Evolutionary conservation across 768 basidiomycete genomes (phyloP).

Genomic region (Tylopilus plumbeoviolaceoides): DNA sequence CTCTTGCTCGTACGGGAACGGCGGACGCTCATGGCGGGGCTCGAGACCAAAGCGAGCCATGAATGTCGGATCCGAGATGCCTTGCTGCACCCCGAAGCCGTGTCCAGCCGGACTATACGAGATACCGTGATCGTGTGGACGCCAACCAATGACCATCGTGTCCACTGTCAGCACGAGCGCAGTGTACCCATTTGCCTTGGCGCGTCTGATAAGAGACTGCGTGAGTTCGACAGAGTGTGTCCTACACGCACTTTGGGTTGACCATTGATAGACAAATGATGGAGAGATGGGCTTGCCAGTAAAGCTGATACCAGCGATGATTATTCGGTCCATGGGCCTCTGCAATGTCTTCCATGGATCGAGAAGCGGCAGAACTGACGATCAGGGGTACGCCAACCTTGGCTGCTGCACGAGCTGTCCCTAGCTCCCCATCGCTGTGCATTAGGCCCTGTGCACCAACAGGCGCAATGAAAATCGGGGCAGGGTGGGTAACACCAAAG

Average conservation of each 20-base stretch:
- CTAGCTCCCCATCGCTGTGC: conserved; percentile 37
- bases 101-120: conserved; percentile 34
- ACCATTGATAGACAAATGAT: background rate
- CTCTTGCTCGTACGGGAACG: conserved; percentile 35
- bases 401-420: conserved; percentile 32
- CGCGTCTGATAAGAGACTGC: conserved; percentile 39
- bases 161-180: conserved; percentile 32
- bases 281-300: conserved; percentile 30
- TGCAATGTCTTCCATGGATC: conserved; percentile 39
- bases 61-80: conserved; percentile 37
- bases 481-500: conserved; percentile 41
- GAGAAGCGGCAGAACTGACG: conserved; percentile 31
- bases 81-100: conserved; percentile 34
- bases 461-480: conserved; percentile 51
- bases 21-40: conserved; percentile 20
- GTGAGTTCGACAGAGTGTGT: conserved; percentile 15
- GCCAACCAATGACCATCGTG: conserved; percentile 22
- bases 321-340: conserved; percentile 38
- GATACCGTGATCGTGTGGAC: conserved; percentile 31
- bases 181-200: conserved; percentile 38
- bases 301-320: conserved; percentile 49
- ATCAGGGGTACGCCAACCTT: conserved; percentile 43
- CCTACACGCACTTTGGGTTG: background rate
- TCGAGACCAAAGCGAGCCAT: conserved; percentile 23
- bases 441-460: conserved; percentile 55